Base-by-base conservation (phyloP, 2,329 filamentous ascomycete species). In the Clarireedia hainanense region DNA sequence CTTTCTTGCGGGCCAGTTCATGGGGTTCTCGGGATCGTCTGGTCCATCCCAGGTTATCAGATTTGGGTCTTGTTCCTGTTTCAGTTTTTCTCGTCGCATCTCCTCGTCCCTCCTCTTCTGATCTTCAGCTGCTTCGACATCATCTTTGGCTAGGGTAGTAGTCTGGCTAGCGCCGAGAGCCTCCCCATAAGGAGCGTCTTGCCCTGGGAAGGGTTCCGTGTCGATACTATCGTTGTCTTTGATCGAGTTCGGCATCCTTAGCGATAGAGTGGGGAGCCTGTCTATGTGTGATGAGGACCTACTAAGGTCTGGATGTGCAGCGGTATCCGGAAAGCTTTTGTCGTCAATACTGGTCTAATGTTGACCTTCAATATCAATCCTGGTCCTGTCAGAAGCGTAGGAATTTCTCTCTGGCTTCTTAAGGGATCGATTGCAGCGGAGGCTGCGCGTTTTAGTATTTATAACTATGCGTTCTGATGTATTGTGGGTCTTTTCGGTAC, bases 1-100 rank as follows among this genome's bases (percentile, higher is more conserved):
- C 57, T 65, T 66, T 6, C 46, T 55, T 6, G n/a, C n/a, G 0
- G 61, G 47, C 61, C 62, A 67, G n/a, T 58, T 58, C 57, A 56
- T 52, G 5, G 57, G 57, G 24, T 58, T 56, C 5, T 56, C 57
- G 14, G 53, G 53, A 14, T 58, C 57, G 17, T 56, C 45, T 5
- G 57, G 57, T 17, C 57, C 57, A 51, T 58, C 49, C 57, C 57
- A 58, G 17, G 48, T 56, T 14, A 58, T 12, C 23, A 58, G 37
- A 43, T 58, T 58, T 3, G 54, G 57, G 23, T 58, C 57, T 24
- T 52, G 36, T 26, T 42, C 36, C 20, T 46, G 17, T 7, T 26
- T 7, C 37, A 14, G 4, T 20, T 49, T 49, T 46, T 46, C 47
- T 34, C 42, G 27, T 24, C 43, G 46, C 17, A 7, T 6, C 39